Evolutionary conservation across 495 filamentous ascomycete species (phyloP), one percentile per base, ranked within the genome.

Genomic region (Hypomontagnella submonticulosa): DNA sequence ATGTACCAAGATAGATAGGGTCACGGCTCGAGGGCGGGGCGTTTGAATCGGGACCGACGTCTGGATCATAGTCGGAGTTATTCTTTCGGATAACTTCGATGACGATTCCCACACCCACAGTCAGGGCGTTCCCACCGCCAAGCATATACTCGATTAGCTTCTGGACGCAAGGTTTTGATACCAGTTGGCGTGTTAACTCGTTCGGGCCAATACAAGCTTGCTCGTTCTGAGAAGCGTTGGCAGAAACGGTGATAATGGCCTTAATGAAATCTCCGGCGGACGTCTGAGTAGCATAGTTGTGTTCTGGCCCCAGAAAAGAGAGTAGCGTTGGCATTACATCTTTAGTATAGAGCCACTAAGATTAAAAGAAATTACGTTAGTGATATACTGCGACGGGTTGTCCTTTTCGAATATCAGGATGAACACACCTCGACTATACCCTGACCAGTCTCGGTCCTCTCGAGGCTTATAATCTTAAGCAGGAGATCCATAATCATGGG

Each of bases 41-140:
- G 60, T 92, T 89, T 34, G 91, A 87, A 46, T 91, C 89, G 44
- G 88, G 82, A 42, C 90, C 84, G 63, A 90, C 89, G 64, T 98
- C 96, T 2, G 93, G 90, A 67, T 99, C 95, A 71, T 99, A 99
- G 75, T 99, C 95, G 0, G 96, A 98, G 71, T 99, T 99, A 71
- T 99, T 99, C 79, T 99, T 99, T 48, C 95, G 86, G 70, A 99
- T 99, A 23, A 99, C 95, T 75, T 99, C 95, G 65, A 99, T 98
- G 10, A 99, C 86, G 63, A 97, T 97, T 12, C 96, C 95, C 27
- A 99, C 95, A 15, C 95, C 96, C 37, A 98, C 96, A 1, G 95
- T 98, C 55, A 99, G 79, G 4, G 95, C 89, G 67, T 98, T 98
- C 38, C 95, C 96, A 23, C 95, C 95, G 32, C 88, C 85, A 15